A percentile compares a stretch with the other conserved stretches of the same genome.
Conservation (phyloP, 371 early-diverging fungal genomes). For the Smittium culicis region DNA sequence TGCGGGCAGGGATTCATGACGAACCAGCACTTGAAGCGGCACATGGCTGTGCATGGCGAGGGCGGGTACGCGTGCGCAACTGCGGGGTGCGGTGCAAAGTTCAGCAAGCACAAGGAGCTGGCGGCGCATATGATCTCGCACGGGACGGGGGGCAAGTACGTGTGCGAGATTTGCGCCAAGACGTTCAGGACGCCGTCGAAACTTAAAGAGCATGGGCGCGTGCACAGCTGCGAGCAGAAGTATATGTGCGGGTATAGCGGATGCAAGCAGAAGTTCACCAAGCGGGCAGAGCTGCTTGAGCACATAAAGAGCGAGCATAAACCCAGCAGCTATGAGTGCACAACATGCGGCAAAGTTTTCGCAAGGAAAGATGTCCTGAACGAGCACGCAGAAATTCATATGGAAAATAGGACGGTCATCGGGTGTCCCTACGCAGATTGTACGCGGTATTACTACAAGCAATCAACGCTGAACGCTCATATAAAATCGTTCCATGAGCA, state of each 20-base stretch:
- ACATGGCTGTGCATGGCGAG: slow-evolving; percentile 1
- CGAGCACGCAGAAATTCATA: slow-evolving; percentile 29
- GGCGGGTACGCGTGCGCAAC: slow-evolving; percentile 13
- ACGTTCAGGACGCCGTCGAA: slow-evolving; percentile 31
- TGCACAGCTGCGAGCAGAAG: slow-evolving; percentile 13
- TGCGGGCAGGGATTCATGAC: slow-evolving; percentile 19
- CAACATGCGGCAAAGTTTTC: slow-evolving; percentile 28
- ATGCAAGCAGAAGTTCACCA: slow-evolving; percentile 26
- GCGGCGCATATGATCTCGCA: slow-evolving; percentile 19
- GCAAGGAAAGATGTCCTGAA: slow-evolving; percentile 22
- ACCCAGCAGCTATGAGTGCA: slow-evolving; percentile 17
- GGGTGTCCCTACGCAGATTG: slow-evolving; percentile 30
- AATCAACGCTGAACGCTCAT: slow-evolving; percentile 15
- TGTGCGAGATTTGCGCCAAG: slow-evolving; percentile 22
- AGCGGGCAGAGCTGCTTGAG: slow-evolving; percentile 34
- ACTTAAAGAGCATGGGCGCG: slow-evolving; percentile 21
- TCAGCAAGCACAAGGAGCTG: slow-evolving; percentile 21
- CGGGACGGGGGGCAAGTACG: slow-evolving; percentile 24
- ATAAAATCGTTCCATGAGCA: slow-evolving; percentile 15
- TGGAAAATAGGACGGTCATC: slow-evolving; percentile 24
- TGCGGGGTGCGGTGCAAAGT: slow-evolving; percentile 17
- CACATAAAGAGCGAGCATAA: slow-evolving; percentile 32
- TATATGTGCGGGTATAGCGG: slow-evolving; percentile 28
- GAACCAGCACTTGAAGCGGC: slow-evolving; percentile 25
- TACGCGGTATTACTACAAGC: slow-evolving; percentile 19